Evolutionary conservation across 371 early-diverging fungal genomes (phyloP), one percentile per base, ranked within the genome.

Genomic region (Circinella minor): DNA sequence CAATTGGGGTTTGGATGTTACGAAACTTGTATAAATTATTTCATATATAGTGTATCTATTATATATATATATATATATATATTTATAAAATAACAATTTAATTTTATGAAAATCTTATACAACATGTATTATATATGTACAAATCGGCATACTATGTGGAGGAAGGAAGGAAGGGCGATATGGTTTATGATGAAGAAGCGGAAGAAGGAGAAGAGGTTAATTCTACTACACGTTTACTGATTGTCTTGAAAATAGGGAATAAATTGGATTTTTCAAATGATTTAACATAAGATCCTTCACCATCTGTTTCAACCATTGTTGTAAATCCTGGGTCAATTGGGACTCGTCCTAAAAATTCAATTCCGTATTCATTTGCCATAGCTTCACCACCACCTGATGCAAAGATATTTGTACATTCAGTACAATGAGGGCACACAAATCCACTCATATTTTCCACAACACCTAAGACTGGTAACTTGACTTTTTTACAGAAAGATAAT

Each of bases 361-460:
- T 79, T 0, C 80, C 84, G 72, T 90, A 92, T 65, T 96, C 93
- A 46, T 88, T 83, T 1, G 97, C 94, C 88, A 97, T 87, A 4
- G 90, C 84, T 72, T 95, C 93, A 37, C 97, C 98, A 60, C 97
- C 97, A 59, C 97, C 97, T 4, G 93, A 89, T 18, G 97, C 95
- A 81, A 98, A 98, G 63, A 98, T 77, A 77, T 95, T 93, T 20
- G 94, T 93, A 79, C 96, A 96, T 76, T 96, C 96, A 55, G 89
- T 68, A 78, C 98, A 97, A 66, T 90, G 89, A 18, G 95, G 94
- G 76, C 99, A 99, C 8, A 92, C 87, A 77, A 93, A 94, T 3
- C 94, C 95, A 73, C 90, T 87, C 98, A 99, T 97, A 76, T 99
- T 99, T 76, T 99, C 98, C 36, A 99, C 86, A 13, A 98, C 85